Evolutionary conservation across 352 stramenopile species (phyloP).

Genomic region (Pythium plurisporium): DNA sequence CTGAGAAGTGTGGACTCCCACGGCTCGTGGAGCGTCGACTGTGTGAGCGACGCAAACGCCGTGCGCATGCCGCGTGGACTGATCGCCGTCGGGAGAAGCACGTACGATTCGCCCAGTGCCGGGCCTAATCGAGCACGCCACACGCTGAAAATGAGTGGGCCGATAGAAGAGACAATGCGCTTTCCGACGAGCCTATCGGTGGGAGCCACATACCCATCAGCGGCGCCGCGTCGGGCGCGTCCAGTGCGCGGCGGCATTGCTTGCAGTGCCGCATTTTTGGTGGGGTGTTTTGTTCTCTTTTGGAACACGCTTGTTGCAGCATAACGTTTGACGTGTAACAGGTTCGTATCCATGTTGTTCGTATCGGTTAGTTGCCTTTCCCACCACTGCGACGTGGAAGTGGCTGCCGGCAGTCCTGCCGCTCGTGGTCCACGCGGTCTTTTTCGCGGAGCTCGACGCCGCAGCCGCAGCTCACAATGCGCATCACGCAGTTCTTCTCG

Average conservation of each 20-base stretch:
- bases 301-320: neutral
- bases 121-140: constrained; percentile 2
- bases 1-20: constrained; percentile 22
- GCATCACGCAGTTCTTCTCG: constrained; percentile 54
- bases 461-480: constrained; percentile 60
- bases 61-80: constrained; percentile 35
- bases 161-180: neutral
- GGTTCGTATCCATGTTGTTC: constrained; percentile 6
- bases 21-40: constrained; percentile 23
- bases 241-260: constrained; percentile 29
- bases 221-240: constrained; percentile 15
- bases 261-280: constrained; percentile 23
- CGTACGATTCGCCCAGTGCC: constrained; percentile 65
- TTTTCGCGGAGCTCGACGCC: constrained; percentile 57
- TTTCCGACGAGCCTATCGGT: neutral
- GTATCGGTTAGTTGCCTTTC: constrained; percentile 5
- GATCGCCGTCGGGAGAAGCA: constrained; percentile 63
- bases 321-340: neutral
- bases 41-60: constrained; percentile 24
- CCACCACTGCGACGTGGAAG: constrained; percentile 5
- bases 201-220: neutral
- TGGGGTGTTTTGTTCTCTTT: neutral
- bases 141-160: neutral
- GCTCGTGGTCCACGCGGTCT: constrained; percentile 55
- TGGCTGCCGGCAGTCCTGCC: constrained; percentile 25